Evolutionary conservation across 768 basidiomycete species (phyloP).

Genomic region (Naganishia vishniacii): DNA sequence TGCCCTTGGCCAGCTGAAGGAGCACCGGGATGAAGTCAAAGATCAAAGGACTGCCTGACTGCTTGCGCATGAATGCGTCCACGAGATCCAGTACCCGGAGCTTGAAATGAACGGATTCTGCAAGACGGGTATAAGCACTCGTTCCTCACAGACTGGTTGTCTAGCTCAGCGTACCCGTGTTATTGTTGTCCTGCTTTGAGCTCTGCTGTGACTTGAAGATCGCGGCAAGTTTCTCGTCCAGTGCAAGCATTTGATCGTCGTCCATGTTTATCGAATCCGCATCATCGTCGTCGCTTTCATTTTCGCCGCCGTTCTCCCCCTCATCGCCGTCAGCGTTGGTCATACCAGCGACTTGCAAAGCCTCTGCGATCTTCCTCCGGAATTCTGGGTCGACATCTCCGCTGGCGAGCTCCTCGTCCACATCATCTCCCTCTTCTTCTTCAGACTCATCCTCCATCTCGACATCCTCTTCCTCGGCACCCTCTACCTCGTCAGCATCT

Average conservation of each 20-base stretch:
- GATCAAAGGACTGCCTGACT: constrained; percentile 65
- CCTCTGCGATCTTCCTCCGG: constrained; percentile 58
- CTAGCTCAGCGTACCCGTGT: constrained; percentile 57
- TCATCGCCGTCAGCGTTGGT: constrained; percentile 51
- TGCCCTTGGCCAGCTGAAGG: constrained; percentile 64
- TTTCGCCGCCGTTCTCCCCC: constrained; percentile 56
- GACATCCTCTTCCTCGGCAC: constrained; percentile 37
- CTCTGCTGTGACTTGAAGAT: constrained; percentile 68
- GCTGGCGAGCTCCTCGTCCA: constrained; percentile 43
- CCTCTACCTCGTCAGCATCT: constrained; percentile 40
- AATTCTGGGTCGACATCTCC: constrained; percentile 55
- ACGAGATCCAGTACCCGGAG: constrained; percentile 92
- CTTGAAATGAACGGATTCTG: constrained; percentile 89
- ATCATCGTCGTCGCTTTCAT: constrained; percentile 55
- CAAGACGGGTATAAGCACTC: too few species aligned
- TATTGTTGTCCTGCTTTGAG: constrained; percentile 58
- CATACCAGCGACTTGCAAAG: constrained; percentile 50
- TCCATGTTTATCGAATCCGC: constrained; percentile 59
- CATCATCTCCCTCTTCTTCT: constrained; percentile 46
- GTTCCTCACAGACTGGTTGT: too few species aligned
- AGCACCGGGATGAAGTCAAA: constrained; percentile 69
- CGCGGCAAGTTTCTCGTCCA: constrained; percentile 84
- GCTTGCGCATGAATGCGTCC: constrained; percentile 72
- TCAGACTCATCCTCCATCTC: constrained; percentile 31
- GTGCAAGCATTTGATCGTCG: constrained; percentile 96